Conservation (phyloP, 2,329 filamentous ascomycete species). For the Beauveria brongniartii region DNA sequence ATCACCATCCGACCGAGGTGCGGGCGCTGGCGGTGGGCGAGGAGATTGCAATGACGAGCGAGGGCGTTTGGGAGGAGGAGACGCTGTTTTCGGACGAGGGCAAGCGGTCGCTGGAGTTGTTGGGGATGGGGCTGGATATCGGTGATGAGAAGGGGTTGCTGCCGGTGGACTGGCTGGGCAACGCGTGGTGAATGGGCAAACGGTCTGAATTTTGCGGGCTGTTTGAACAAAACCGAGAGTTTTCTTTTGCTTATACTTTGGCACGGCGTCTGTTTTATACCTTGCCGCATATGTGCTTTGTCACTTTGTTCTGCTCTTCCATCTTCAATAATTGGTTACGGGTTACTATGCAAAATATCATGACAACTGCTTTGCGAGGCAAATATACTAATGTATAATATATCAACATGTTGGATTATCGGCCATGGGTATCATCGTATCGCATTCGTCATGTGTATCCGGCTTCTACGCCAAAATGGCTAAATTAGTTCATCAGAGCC, state of each 20-base stretch:
- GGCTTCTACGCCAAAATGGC: background rate
- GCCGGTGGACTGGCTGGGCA: background rate
- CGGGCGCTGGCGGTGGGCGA: constrained; percentile 34
- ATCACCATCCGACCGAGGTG: constrained; percentile 27
- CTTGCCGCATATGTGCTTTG: too few relatives aligned
- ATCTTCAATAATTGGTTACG: too few relatives aligned
- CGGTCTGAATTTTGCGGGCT: too few relatives aligned
- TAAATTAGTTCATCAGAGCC: background rate
- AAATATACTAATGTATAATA: background rate
- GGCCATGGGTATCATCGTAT: constrained; percentile 10
- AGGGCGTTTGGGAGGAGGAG: constrained; percentile 25
- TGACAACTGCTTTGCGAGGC: background rate
- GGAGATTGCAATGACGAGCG: constrained; percentile 33
- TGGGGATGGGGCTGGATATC: background rate
- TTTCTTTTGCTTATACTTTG: too few relatives aligned
- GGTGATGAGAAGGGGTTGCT: background rate
- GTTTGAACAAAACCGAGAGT: too few relatives aligned
- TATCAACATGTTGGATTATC: background rate
- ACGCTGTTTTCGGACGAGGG: background rate
- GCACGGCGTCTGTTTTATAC: too few relatives aligned
- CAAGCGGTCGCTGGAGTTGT: background rate
- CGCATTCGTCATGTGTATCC: background rate
- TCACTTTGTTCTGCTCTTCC: too few relatives aligned
- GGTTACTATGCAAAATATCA: background rate
- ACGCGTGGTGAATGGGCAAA: background rate